Percentiles rank a stretch among this genome's conserved stretches.
These are phyloP conservation scores for Lentinula sp. DNA, from an alignment of 768 basidiomycete genomes.

Conservation along the genomic window DNA sequence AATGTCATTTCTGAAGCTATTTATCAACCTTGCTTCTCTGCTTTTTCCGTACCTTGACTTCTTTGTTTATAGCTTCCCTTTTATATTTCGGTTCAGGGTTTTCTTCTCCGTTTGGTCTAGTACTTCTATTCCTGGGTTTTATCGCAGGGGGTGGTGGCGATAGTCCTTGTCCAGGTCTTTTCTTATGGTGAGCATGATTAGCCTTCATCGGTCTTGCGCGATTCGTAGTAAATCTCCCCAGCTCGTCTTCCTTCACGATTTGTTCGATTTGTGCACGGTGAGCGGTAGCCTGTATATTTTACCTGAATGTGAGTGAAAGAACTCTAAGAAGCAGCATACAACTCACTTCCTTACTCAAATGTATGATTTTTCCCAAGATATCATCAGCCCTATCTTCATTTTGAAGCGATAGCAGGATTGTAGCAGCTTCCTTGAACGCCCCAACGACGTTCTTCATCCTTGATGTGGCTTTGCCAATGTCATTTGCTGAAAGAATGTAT, in stretches of 20 bases:
- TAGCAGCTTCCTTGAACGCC: conserved; percentile 25
- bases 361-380: neutral
- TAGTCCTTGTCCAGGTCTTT: neutral
- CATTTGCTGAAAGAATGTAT: conserved; percentile 23
- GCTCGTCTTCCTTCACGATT: neutral
- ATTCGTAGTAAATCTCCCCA: neutral
- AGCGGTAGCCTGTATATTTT: neutral
- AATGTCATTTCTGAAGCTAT: too few species aligned
- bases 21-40: too few species aligned
- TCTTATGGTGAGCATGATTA: neutral
- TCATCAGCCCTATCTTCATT: neutral
- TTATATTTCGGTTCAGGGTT: too few species aligned
- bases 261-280: neutral
- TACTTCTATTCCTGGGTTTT: too few species aligned
- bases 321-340: neutral
- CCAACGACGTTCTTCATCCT: conserved; percentile 24
- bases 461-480: conserved; percentile 29
- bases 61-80: too few species aligned
- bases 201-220: neutral
- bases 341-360: neutral
- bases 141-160: neutral
- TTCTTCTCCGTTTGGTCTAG: too few species aligned
- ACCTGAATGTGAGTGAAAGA: neutral
- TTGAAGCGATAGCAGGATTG: neutral
- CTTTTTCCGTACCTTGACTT: too few species aligned